Evolutionary conservation across 129 eudicot genomes (phyloP).

Genomic region (Oenanthe sinensis): DNA sequence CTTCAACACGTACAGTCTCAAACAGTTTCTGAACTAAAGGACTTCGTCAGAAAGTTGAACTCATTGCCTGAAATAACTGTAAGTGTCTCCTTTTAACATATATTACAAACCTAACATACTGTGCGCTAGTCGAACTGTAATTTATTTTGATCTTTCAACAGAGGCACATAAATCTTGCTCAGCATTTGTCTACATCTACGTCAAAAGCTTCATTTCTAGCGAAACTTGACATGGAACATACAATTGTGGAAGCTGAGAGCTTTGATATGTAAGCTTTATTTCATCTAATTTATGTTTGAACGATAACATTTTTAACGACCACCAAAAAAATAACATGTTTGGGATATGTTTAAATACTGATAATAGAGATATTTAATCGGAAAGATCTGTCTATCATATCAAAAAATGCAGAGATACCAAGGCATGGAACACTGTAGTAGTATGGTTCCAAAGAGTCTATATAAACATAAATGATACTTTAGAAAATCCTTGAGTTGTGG

Average conservation of each 20-base stretch:
- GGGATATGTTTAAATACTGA: not conserved
- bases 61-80: constrained; percentile 98
- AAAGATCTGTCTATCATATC: not conserved
- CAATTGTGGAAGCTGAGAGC: constrained; percentile 90
- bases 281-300: not conserved
- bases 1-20: constrained; percentile 45
- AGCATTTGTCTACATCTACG: constrained; percentile 75
- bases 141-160: constrained; percentile 24
- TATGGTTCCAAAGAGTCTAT: not conserved
- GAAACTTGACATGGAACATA: constrained; percentile 93
- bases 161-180: constrained; percentile 99
- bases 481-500: not conserved
- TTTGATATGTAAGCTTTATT: constrained; percentile 70
- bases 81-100: constrained; percentile 28
- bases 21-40: constrained; percentile 89
- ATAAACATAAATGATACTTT: not conserved
- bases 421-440: not conserved
- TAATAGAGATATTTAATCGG: not conserved
- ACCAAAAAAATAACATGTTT: not conserved
- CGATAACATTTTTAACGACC: not conserved
- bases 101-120: not conserved
- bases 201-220: constrained; percentile 81
- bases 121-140: not conserved
- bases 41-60: constrained; percentile 95
- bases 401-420: not conserved